Conservation (phyloP, 495 filamentous ascomycete species). For the Tuber indicum region DNA sequence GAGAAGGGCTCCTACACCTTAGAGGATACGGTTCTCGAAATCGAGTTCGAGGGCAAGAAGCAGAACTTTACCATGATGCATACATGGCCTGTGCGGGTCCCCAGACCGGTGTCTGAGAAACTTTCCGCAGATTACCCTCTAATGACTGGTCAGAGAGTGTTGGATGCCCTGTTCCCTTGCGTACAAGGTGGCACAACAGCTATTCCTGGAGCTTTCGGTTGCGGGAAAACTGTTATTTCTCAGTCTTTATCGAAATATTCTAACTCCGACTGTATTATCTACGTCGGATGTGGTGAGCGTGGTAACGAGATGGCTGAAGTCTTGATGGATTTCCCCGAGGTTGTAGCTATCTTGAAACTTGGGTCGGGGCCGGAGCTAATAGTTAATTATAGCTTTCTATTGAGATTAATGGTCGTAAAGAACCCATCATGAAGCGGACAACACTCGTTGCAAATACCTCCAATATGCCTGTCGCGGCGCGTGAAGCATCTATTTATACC, state of each 20-base stretch:
- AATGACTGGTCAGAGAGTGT: slow-evolving; percentile 90
- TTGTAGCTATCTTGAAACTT: slow-evolving; percentile 35
- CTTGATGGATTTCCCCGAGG: slow-evolving; percentile 97
- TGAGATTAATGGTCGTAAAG: slow-evolving; percentile 80
- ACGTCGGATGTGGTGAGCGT: slow-evolving; percentile 96
- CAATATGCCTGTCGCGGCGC: slow-evolving; percentile 98
- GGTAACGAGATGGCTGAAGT: slow-evolving; percentile 99
- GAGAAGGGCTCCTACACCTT: slow-evolving; percentile 89
- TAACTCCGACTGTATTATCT: slow-evolving; percentile 97
- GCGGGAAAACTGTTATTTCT: slow-evolving; percentile 98
- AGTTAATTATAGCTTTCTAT: slow-evolving; percentile 63
- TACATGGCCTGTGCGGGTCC: slow-evolving; percentile 96
- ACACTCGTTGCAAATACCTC: slow-evolving; percentile 98
- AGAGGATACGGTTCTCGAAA: slow-evolving; percentile 85
- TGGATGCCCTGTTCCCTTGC: slow-evolving; percentile 95
- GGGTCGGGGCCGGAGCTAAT: background rate
- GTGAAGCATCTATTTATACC: slow-evolving; percentile 98
- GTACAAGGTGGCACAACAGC: slow-evolving; percentile 96
- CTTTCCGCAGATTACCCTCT: slow-evolving; percentile 80
- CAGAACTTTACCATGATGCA: slow-evolving; percentile 95
- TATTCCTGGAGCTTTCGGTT: slow-evolving; percentile 97
- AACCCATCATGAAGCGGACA: slow-evolving; percentile 99
- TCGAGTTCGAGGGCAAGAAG: slow-evolving; percentile 96
- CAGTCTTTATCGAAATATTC: slow-evolving; percentile 99
- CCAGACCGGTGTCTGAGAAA: slow-evolving; percentile 83